Evolutionary conservation across 2,329 filamentous ascomycete species (phyloP), one percentile per base, ranked within the genome.

Genomic region (Pseudocercospora fuligena): DNA sequence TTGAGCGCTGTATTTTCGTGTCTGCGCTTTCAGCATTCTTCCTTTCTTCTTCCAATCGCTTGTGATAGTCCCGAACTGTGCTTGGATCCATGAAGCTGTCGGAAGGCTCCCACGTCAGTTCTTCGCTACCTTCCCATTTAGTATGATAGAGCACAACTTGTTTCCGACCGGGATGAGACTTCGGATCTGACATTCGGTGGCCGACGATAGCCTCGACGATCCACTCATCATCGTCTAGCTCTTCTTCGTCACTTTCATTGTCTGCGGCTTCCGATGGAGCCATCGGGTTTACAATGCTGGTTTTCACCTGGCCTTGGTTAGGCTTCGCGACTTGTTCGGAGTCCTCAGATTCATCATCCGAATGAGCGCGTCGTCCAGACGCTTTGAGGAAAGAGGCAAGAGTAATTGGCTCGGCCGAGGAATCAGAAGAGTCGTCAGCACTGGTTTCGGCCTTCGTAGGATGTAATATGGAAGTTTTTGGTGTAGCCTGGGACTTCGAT

Each of bases 21-120:
- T 33, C 75, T 72, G 46, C 43, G 12, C 60, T 56, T 12, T 21
- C 14, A 31, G 40, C 16, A 43, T 43, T n/a, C 6, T 14, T 31
- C 27, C 58, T 64, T 47, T 72, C 62, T 25, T 73, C 47, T 23
- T 68, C 71, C 8, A 69, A 62, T 11, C 61, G 67, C 29, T 63
- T 43, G 9, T 71, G 69, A 63, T 79, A 79, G 1, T 71, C 72
- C 2, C 66, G 61, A 8, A 79, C 62, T 11, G 75, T 67, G 8
- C 62, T 68, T 23, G 59, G 62, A 60, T 76, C 76, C 5, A 65
- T 66, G 62, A 79, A 78, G 60, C 74, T 77, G 6, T 73, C 67
- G 14, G 61, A 66, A 0, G 77, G 76, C 67, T 79, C 76, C 77
- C 77, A 79, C 0, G 75, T 76, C 8, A 69, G 66, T 16, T 76